These are phyloP conservation scores for Alternaria triticimaculans DNA, from an alignment of 2,329 filamentous ascomycete genomes.

Conservation along the genomic window DNA sequence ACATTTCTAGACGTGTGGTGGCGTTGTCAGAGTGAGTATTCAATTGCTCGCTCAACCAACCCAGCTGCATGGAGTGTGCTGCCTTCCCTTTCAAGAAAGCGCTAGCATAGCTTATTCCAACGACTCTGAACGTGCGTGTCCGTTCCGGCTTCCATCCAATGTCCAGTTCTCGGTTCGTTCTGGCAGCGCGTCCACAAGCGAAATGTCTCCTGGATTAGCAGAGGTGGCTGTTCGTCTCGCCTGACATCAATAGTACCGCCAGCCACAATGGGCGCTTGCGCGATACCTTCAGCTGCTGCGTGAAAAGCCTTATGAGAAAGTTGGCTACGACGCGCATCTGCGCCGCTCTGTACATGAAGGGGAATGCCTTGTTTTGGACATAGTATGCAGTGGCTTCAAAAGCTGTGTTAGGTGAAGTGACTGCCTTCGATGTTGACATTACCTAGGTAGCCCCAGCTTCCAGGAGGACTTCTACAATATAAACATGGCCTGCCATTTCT, in stretches of 20 bases:
- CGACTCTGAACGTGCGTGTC: background rate
- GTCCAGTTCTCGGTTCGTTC: background rate
- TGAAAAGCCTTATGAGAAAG: background rate
- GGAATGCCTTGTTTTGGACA: accelerated
- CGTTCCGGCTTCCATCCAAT: background rate
- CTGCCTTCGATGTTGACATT: too few species aligned
- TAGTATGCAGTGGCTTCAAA: background rate
- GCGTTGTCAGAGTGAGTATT: background rate
- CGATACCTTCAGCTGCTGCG: background rate
- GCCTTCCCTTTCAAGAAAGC: background rate
- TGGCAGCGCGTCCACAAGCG: background rate
- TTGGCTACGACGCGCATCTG: background rate
- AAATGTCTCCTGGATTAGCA: background rate
- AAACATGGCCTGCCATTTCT: too few species aligned
- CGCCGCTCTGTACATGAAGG: background rate
- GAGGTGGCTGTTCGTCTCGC: background rate
- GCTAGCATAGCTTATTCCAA: background rate
- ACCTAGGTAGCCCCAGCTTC: too few species aligned
- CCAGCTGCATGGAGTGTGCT: background rate
- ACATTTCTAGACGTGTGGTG: background rate
- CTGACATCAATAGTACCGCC: background rate
- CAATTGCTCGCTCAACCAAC: background rate
- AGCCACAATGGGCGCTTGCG: background rate
- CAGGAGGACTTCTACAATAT: too few species aligned
- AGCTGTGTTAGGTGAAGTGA: background rate